These are phyloP conservation scores for Coniochaeta hoffmannii DNA, from an alignment of 2,329 filamentous ascomycete genomes.

Conservation along the genomic window DNA sequence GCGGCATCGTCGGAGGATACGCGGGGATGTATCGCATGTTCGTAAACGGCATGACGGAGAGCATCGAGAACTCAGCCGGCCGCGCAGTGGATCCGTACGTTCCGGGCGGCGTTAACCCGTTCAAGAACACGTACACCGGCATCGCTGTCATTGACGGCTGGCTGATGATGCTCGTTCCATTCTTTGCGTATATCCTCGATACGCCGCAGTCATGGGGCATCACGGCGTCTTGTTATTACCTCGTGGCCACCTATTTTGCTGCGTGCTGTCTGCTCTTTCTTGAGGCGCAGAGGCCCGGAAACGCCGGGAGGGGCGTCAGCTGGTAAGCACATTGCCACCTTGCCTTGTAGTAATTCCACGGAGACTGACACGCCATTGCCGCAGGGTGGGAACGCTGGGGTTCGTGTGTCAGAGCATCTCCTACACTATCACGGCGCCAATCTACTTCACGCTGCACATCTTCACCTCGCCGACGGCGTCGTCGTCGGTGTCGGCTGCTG, in stretches of 20 bases:
- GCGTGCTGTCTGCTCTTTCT: conserved; percentile 11
- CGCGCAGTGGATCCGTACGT: conserved; percentile 4
- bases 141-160: conserved; percentile 6
- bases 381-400: conserved; percentile 13
- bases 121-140: conserved; percentile 8
- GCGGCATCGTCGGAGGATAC: conserved; percentile 9
- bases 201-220: conserved; percentile 9
- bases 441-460: conserved; percentile 13
- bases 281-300: conserved; percentile 12
- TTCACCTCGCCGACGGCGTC: conserved; percentile 10
- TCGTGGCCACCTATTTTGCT: conserved; percentile 10
- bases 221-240: conserved; percentile 7
- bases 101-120: conserved; percentile 6
- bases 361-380: not conserved
- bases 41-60: not conserved
- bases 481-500: not conserved
- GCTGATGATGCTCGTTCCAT: conserved; percentile 3
- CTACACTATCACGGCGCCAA: conserved; percentile 11
- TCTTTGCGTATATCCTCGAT: conserved; percentile 10
- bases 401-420: conserved; percentile 11
- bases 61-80: conserved; percentile 1
- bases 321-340: conserved; percentile 7
- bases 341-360: not conserved
- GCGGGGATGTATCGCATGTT: not conserved
- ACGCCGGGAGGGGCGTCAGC: conserved; percentile 9